These are phyloP conservation scores for Carex parvula DNA, from an alignment of 176 grass and related monocot genomes.

Conservation along the genomic window DNA sequence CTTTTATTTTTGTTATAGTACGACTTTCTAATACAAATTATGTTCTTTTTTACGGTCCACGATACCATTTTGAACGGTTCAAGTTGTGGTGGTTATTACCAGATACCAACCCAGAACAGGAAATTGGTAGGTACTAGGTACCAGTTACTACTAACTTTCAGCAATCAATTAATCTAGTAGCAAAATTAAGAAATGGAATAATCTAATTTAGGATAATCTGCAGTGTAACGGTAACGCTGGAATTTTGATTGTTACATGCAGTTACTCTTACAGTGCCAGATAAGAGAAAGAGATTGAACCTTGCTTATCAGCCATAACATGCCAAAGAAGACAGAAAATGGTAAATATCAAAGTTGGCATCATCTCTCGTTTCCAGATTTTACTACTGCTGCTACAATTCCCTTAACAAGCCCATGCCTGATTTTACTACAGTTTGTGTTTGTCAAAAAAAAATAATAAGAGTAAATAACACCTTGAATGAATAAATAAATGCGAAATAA, in stretches of 20 bases:
- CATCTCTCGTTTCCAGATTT: slow-evolving; percentile 24
- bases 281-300: background rate
- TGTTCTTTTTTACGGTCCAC: background rate
- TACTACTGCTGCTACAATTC: background rate
- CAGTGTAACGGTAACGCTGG: background rate
- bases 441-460: too few species aligned
- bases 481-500: background rate
- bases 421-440: background rate
- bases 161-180: background rate
- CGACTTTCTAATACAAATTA: background rate
- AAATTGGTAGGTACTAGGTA: background rate
- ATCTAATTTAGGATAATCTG: background rate
- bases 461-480: background rate
- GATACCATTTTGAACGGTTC: background rate
- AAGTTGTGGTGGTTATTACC: background rate
- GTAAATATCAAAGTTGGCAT: slow-evolving; percentile 13
- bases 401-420: background rate
- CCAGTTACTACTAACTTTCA: background rate
- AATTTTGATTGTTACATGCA: background rate
- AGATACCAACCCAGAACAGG: background rate
- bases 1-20: background rate
- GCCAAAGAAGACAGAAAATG: slow-evolving; percentile 15
- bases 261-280: background rate
- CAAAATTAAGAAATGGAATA: background rate
- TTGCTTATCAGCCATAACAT: slow-evolving; percentile 20